phyloP scores from a whole-genome alignment of 2,329 filamentous ascomycete species.

The Sporothrix curviconia region DNA sequence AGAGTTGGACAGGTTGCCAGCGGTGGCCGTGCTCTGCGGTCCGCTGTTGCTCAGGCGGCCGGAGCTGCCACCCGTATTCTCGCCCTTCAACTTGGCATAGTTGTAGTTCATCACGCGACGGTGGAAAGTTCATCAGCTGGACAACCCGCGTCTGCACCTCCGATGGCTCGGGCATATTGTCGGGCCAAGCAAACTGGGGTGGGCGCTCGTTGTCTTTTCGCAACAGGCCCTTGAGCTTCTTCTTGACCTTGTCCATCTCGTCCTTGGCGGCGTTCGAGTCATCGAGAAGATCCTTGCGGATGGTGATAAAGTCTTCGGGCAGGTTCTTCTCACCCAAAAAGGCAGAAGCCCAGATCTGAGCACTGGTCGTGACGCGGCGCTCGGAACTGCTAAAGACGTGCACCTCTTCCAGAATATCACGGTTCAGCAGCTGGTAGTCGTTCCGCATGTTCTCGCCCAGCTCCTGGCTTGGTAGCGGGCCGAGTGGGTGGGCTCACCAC shows the following conservation, averaged over 20 bases:
- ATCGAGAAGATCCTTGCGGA: slow-evolving; percentile 90
- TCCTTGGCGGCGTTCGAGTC: slow-evolving; percentile 98
- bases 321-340: slow-evolving; percentile 86
- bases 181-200: slow-evolving; percentile 95
- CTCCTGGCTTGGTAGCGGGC: slow-evolving; percentile 95
- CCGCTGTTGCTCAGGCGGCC: neutral
- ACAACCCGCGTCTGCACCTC: slow-evolving; percentile 88
- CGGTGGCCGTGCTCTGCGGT: neutral
- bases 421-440: slow-evolving; percentile 86
- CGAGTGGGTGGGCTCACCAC: slow-evolving; percentile 94
- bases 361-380: slow-evolving; percentile 86
- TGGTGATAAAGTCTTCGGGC: slow-evolving; percentile 75
- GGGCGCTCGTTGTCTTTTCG: slow-evolving; percentile 90
- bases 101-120: slow-evolving; percentile 92
- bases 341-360: slow-evolving; percentile 88
- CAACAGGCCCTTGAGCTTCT: slow-evolving; percentile 90
- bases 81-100: slow-evolving; percentile 68
- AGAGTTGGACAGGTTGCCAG: neutral
- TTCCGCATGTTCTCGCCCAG: slow-evolving; percentile 94
- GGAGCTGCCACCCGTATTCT: slow-evolving; percentile 27
- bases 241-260: slow-evolving; percentile 99
- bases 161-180: slow-evolving; percentile 88
- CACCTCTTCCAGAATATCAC: slow-evolving; percentile 85
- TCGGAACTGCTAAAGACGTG: slow-evolving; percentile 95
- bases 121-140: slow-evolving; percentile 95